Evolutionary conservation across 305 asterid genomes (phyloP).

Genomic region (Fraxinus paxiana): DNA sequence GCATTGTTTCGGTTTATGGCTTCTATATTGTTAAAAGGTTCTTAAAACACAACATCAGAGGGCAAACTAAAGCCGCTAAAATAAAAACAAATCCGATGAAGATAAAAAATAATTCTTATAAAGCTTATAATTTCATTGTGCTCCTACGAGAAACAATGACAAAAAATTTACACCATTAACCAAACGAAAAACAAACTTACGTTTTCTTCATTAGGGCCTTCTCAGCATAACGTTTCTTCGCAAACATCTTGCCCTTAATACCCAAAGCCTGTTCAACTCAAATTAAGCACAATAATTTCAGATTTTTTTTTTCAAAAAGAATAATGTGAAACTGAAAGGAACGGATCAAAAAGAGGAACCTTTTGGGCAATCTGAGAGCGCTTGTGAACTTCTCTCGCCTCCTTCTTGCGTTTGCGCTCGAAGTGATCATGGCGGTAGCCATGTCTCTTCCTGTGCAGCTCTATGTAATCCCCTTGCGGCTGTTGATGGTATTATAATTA

Average conservation of each 20-base stretch:
- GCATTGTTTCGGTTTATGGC: neutral
- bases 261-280: constrained; percentile 62
- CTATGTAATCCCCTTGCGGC: constrained; percentile 99
- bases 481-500: constrained; percentile 27
- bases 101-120: neutral
- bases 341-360: constrained; percentile 25
- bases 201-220: constrained; percentile 89
- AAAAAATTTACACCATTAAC: neutral
- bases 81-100: neutral
- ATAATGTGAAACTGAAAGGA: neutral
- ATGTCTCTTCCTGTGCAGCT: constrained; percentile 74
- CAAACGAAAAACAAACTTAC: constrained; percentile 34
- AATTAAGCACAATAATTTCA: neutral
- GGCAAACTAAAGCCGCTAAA: neutral
- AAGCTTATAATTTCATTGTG: neutral
- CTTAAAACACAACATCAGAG: neutral
- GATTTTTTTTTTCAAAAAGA: neutral
- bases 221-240: constrained; percentile 84
- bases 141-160: neutral
- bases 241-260: constrained; percentile 78
- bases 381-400: constrained; percentile 92
- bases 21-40: neutral
- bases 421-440: constrained; percentile 88
- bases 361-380: constrained; percentile 71
- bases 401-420: constrained; percentile 91